Conservation (phyloP, 768 basidiomycete species). For the Dioszegia hungarica region DNA sequence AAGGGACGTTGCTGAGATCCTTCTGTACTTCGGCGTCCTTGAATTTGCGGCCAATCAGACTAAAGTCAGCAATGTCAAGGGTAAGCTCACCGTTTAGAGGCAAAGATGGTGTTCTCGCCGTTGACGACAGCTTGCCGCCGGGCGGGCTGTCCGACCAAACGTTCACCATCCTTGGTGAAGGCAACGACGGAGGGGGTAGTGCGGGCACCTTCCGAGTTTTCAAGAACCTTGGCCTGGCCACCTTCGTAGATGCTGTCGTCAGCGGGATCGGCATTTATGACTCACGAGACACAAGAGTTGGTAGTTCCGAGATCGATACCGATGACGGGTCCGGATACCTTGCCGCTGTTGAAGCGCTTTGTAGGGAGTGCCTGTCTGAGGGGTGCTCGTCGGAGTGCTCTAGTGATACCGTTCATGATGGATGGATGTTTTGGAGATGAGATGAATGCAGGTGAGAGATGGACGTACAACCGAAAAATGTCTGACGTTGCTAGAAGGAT, state of each 20-base stretch:
- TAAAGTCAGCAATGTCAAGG: conserved; percentile 4
- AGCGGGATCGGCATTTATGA: conserved; percentile 53
- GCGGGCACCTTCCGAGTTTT: conserved; percentile 94
- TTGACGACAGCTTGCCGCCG: conserved; percentile 98
- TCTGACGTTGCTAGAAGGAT: too few relatives aligned
- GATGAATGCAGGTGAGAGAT: neutral
- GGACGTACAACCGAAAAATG: too few relatives aligned
- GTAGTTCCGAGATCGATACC: conserved; percentile 78
- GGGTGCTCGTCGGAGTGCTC: conserved; percentile 12
- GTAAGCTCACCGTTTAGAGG: conserved; percentile 49
- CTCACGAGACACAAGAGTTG: conserved; percentile 50
- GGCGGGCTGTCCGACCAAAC: conserved; percentile 89
- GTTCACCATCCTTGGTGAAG: conserved; percentile 97
- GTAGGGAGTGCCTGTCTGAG: conserved; percentile 13
- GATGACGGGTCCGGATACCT: conserved; percentile 61
- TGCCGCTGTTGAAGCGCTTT: conserved; percentile 91
- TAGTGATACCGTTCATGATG: conserved; percentile 22
- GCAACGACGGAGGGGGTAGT: conserved; percentile 98
- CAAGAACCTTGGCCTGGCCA: conserved; percentile 87
- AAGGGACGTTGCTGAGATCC: conserved; percentile 62
- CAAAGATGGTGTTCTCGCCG: conserved; percentile 85
- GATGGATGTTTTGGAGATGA: neutral
- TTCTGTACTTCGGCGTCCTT: conserved; percentile 88
- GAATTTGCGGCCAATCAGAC: conserved; percentile 80
- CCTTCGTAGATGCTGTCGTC: conserved; percentile 74